Evolutionary conservation across 495 filamentous ascomycete genomes (phyloP), one percentile per base, ranked within the genome.

Genomic region (Clavariopsis aquatica): DNA sequence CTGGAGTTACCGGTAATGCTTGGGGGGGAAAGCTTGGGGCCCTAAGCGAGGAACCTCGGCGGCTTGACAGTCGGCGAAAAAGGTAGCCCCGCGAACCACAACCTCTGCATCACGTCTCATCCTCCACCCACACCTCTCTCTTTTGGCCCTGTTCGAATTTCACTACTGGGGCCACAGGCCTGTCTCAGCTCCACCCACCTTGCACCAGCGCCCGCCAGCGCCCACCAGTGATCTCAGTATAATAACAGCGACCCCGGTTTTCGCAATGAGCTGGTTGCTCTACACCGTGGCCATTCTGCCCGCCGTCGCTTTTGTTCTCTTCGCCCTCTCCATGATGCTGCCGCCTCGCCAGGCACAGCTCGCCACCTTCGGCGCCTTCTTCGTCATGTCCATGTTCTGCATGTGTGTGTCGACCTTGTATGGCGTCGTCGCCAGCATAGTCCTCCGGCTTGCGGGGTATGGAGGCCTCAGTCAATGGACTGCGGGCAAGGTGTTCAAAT

Each of bases 391-490:
- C 34, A 92, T 92, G 74, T 74, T 87, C 66, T 82, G 83, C 27
- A 77, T 96, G 52, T 31, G 87, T 54, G 66, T 82, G 23, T 85
- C 84, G 77, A 87, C 93, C 10, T 73, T 76, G 52, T 96, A 93
- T 77, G 94, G 95, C 57, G 89, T 91, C 55, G 29, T 89, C 54
- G 86, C 85, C 22, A 91, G 89, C 17, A 83, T 93, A 57, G 63
- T 84, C 45, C 79, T 98, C 34, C 87, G 90, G 34, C 71, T 89
- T 17, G 71, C 86, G 38, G 92, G 91, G 52, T 82, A 87, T 66
- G 84, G 84, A 60, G 85, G 88, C 59, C 82, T 91, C 62, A 85
- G 89, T 41, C 94, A 97, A 80, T 96, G 91, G 89, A 85, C 91
- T 26, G 86, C 85, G 4, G 94, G 81, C 22, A 83, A 92, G 62